Conservation (phyloP, 2,329 filamentous ascomycete genomes). For the Phoma sp. region DNA sequence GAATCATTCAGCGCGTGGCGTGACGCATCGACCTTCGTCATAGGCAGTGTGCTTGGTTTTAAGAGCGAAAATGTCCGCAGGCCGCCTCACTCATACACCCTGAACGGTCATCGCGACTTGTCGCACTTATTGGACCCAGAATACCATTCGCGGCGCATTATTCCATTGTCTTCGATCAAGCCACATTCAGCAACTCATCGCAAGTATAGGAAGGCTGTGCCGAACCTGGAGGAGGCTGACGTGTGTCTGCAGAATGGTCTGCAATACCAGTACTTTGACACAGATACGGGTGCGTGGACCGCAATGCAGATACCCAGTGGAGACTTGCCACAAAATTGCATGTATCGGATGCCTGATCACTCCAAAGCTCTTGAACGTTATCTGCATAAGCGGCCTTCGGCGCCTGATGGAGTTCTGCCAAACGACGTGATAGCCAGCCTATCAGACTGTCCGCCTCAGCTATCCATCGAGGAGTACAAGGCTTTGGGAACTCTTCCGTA, state of each 20-base stretch:
- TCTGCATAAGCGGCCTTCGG: conserved; percentile 43
- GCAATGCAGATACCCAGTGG: conserved; percentile 14
- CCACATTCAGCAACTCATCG: conserved; percentile 50
- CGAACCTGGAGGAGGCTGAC: conserved; percentile 34
- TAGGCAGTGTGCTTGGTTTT: conserved; percentile 50
- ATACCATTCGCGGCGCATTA: conserved; percentile 30
- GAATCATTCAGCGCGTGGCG: conserved; percentile 57
- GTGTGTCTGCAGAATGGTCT: conserved; percentile 59
- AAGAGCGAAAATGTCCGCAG: not conserved
- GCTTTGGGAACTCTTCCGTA: conserved; percentile 58
- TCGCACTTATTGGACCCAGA: conserved; percentile 1
- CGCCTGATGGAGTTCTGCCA: conserved; percentile 41
- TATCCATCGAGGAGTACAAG: conserved; percentile 64
- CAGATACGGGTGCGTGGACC: conserved; percentile 23
- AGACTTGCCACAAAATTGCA: conserved; percentile 44
- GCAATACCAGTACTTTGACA: conserved; percentile 45
- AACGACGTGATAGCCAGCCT: conserved; percentile 59
- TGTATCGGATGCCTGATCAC: conserved; percentile 48
- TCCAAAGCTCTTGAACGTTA: conserved; percentile 52
- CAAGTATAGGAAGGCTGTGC: conserved; percentile 28
- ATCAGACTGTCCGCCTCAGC: conserved; percentile 54
- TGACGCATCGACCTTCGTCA: conserved; percentile 55
- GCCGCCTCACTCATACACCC: conserved; percentile 15
- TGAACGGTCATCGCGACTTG: conserved; percentile 23
- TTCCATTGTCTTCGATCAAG: conserved; percentile 49